Base-by-base conservation (phyloP, 148 eudicot species). In the Beta vulgaris region DNA sequence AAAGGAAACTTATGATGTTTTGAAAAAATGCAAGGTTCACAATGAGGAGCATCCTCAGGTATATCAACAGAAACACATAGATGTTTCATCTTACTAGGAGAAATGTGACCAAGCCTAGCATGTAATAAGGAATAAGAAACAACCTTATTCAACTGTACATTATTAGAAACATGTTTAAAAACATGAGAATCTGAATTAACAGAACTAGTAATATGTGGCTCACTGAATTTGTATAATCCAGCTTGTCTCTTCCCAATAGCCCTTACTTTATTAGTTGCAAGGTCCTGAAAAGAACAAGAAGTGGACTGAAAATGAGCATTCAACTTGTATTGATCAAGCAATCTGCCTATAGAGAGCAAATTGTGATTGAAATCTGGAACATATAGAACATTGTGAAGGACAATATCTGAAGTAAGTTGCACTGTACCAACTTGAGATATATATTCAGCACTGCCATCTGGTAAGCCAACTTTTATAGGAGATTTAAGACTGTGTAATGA, bases 31-130 rank as follows among this genome's bases (percentile, higher is more conserved):
- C 67, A 75, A 43, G 46, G 2, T 13, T 65, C 73, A 68, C 73
- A 76, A 14, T 0, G 1, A 35, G 25, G 39, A 25, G 6, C 12
- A 13, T 3, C 6, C 57, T 15, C 7, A 14, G 1, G n/a, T n/a
- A n/a, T 3, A 14, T 12, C 1, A 2, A 8, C 21, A 16, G 16
- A 9, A 1, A 8, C 8, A 8, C n/a, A 0, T 6, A 60, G 1
- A 21, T 57, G 73, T 21, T 35, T 11, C 32, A 75, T 39, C 9
- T 64, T 62, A 0, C 58, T 44, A 7, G 25, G 0, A 19, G 78
- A 65, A 19, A 40, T 7, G 29, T 76, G 79, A 0, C 79, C 67
- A 39, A 76, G 1, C 11, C 73, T 55, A 29, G 44, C 37, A 76
- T 76, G 79, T 2, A 57, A 2, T 0, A 55, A 0, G 2, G 11